Evolutionary conservation across 192 early-diverging fungal species (phyloP).

Genomic region (Backusella westeae): DNA sequence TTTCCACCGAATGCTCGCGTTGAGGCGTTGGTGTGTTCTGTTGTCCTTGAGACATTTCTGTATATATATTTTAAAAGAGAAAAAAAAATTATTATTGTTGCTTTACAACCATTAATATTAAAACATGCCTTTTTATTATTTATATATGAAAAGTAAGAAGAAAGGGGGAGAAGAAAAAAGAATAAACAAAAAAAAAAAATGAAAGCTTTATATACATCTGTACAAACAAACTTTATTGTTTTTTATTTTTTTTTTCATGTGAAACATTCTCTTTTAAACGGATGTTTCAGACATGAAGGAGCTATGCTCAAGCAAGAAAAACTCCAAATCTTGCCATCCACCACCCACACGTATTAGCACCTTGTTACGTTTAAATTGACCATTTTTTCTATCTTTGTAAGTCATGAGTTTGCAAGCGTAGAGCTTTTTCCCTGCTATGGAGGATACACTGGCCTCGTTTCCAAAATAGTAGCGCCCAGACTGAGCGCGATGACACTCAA

Average conservation of each 20-base stretch:
- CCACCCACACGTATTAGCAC: slow-evolving; percentile 59
- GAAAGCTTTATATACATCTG: neutral
- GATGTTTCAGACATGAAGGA: slow-evolving; percentile 14
- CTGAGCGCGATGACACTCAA: slow-evolving; percentile 46
- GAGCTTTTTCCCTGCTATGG: slow-evolving; percentile 41
- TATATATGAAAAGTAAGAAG: neutral
- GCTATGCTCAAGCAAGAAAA: slow-evolving; percentile 59
- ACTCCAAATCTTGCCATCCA: slow-evolving; percentile 62
- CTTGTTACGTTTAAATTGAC: slow-evolving; percentile 33
- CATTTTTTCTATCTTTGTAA: slow-evolving; percentile 28
- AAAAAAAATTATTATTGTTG: neutral
- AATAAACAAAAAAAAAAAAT: neutral
- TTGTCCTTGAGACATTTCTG: neutral
- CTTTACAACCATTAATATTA: neutral
- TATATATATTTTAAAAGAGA: neutral
- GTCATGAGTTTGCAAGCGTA: slow-evolving; percentile 45
- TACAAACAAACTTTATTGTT: neutral
- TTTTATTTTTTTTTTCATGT: slow-evolving; percentile 5
- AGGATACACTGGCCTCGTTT: slow-evolving; percentile 39
- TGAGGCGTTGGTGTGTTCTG: neutral
- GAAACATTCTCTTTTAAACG: slow-evolving; percentile 7
- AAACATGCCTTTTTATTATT: neutral
- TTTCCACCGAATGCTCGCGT: slow-evolving; percentile 50
- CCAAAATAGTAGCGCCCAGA: slow-evolving; percentile 47
- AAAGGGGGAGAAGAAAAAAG: neutral